Evolutionary conservation across 208 protist genomes (phyloP).

Genomic region (Chromosphaera perkinsii): DNA sequence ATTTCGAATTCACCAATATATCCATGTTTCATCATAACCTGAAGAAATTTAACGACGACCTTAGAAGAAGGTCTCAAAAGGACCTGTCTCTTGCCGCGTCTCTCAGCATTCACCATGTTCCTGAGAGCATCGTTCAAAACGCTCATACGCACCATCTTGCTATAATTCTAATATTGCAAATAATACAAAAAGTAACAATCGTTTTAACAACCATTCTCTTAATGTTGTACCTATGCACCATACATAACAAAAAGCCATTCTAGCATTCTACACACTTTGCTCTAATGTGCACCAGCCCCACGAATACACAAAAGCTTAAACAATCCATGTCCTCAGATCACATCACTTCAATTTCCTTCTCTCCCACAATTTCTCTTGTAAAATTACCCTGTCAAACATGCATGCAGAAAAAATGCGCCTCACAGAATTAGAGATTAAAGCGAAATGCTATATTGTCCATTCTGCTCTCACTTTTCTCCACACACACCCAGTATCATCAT

Average conservation of each 20-base stretch:
- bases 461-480: too few species aligned
- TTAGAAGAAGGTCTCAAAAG: conserved; percentile 97
- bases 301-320: conserved; percentile 6
- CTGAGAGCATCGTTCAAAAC: conserved; percentile 97
- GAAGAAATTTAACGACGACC: conserved; percentile 99
- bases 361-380: too few species aligned
- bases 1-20: conserved; percentile 99
- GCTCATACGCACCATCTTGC: conserved; percentile 96
- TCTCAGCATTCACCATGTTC: conserved; percentile 97
- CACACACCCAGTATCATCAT: too few species aligned
- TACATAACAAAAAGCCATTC: background rate
- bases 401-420: too few species aligned
- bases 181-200: background rate
- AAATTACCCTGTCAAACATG: too few species aligned
- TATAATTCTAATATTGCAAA: background rate
- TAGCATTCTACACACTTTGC: background rate
- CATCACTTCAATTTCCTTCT: background rate
- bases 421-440: too few species aligned
- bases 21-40: conserved; percentile 99
- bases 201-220: background rate
- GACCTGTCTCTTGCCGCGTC: conserved; percentile 97
- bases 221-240: background rate
- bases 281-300: too few species aligned
- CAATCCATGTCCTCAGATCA: background rate
- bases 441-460: too few species aligned